Percentiles rank a stretch among this genome's conserved stretches.
These are phyloP conservation scores for Vanrija sp. DNA, from an alignment of 1,284 basidiomycete genomes.

Conservation along the genomic window DNA sequence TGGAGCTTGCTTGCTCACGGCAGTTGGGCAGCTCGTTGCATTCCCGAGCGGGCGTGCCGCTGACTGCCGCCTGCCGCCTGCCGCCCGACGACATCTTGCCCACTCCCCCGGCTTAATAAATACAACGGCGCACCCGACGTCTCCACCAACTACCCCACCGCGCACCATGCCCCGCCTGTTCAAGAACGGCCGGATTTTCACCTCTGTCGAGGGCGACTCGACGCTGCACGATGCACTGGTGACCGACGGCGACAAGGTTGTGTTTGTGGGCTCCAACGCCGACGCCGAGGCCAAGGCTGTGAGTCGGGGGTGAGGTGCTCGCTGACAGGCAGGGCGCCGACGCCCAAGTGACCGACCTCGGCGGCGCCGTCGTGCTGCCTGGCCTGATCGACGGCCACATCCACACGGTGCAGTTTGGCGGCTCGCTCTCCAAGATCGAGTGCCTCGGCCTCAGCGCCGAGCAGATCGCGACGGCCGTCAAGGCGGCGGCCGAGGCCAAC, in stretches of 20 bases:
- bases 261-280: constrained; percentile 12
- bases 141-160: not conserved
- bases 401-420: constrained; percentile 30
- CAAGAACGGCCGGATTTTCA: constrained; percentile 31
- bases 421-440: constrained; percentile 22
- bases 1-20: no score
- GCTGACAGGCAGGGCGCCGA: not conserved
- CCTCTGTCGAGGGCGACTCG: constrained; percentile 12
- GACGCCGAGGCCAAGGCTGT: constrained; percentile 1
- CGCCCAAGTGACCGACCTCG: constrained; percentile 15
- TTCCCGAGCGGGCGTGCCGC: no score
- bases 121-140: no score
- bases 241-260: constrained; percentile 16
- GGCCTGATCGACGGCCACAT: constrained; percentile 36
- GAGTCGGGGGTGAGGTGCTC: not conserved
- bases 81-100: no score
- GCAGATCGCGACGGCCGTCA: constrained; percentile 18
- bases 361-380: constrained; percentile 24
- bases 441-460: constrained; percentile 10
- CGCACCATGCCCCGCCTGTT: constrained; percentile 9
- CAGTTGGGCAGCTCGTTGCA: no score
- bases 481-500: constrained; percentile 1
- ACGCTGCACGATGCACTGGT: constrained; percentile 25
- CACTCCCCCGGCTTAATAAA: no score
- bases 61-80: no score